Base-by-base conservation (phyloP, 768 basidiomycete species). In the Pulveroboletus sp. region DNA sequence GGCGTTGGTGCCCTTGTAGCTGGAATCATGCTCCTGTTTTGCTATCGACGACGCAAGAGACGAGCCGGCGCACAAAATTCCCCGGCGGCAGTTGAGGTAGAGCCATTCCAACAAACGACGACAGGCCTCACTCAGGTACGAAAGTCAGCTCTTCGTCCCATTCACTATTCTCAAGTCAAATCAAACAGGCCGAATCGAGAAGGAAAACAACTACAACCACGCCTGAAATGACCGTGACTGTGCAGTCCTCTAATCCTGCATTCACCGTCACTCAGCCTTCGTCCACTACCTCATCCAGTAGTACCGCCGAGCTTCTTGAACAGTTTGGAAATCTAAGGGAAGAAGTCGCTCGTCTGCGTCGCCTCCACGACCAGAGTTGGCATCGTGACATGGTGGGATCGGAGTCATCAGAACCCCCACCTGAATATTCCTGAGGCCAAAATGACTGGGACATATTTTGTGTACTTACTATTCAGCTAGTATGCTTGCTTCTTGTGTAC, bases 261-360 rank as follows among this genome's bases (percentile, higher is more conserved):
- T 36, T 40, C 2, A 16, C 17, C 6, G 6, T 20, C 4, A 10
- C 38, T 0, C 6, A 34, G 2, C 11, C 48, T 1, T 40, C 33
- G 2, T 11, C 44, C 6, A 35, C 13, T 20, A 24, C 35, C 17
- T n/a, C 6, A 9, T 29, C 43, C 0, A 9, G 32, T 17, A 17
- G 16, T 4, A n/a, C 20, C 19, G 11, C 40, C 3, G 33, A 41
- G 16, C 20, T 58, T 7, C 7, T 37, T 2, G 52, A 41, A 21
- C 45, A 58, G 17, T 46, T 58, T 6, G 57, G 29, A 8, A 7
- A 27, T 4, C 38, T 58, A 1, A 45, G 49, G 16, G 45, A 24
- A 1, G 58, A 56, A 32, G 48, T 59, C 2, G 45, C 50, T 20
- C 53, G 50, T 25, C 45, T 59, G 4, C 49, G 51, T 12, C 42